phyloP scores from a whole-genome alignment of 345 rosid genomes.

The Camelina hispida region DNA sequence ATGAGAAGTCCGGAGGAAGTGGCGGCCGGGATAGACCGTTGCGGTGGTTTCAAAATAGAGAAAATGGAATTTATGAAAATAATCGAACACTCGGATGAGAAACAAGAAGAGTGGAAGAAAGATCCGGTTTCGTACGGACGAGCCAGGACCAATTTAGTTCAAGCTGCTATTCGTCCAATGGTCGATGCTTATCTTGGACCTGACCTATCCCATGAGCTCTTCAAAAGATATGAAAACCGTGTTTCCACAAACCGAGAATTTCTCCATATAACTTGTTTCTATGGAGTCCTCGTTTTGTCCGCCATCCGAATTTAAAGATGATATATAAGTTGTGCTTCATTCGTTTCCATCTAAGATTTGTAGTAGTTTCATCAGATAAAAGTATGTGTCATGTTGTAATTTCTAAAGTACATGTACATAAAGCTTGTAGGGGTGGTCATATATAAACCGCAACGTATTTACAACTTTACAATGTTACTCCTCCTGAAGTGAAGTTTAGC shows the following conservation, averaged over 20 bases:
- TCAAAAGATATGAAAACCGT: constrained; percentile 49
- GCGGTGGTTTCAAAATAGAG: constrained; percentile 61
- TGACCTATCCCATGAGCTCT: constrained; percentile 51
- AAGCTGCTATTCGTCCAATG: constrained; percentile 59
- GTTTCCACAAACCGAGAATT: constrained; percentile 52
- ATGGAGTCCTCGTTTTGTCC: constrained; percentile 53
- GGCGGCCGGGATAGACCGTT: constrained; percentile 46
- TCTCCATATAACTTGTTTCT: constrained; percentile 55
- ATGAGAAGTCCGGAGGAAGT: constrained; percentile 69
- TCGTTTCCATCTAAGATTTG: constrained; percentile 1
- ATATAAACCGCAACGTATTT: background rate
- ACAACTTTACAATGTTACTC: background rate
- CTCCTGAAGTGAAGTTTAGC: background rate
- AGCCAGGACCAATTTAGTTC: constrained; percentile 60
- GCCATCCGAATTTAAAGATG: constrained; percentile 47
- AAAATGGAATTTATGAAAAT: constrained; percentile 56
- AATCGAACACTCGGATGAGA: constrained; percentile 53
- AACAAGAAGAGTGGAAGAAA: constrained; percentile 55
- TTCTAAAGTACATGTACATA: background rate
- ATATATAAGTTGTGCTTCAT: constrained; percentile 11
- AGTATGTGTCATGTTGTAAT: background rate
- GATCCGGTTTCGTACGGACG: constrained; percentile 61
- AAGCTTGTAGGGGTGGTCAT: constrained; percentile 2
- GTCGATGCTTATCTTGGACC: constrained; percentile 59
- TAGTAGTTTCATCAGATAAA: constrained; percentile 1